Evolutionary conservation across 2,329 filamentous ascomycete genomes (phyloP), one percentile per base, ranked within the genome.

Genomic region (Nemania serpens): DNA sequence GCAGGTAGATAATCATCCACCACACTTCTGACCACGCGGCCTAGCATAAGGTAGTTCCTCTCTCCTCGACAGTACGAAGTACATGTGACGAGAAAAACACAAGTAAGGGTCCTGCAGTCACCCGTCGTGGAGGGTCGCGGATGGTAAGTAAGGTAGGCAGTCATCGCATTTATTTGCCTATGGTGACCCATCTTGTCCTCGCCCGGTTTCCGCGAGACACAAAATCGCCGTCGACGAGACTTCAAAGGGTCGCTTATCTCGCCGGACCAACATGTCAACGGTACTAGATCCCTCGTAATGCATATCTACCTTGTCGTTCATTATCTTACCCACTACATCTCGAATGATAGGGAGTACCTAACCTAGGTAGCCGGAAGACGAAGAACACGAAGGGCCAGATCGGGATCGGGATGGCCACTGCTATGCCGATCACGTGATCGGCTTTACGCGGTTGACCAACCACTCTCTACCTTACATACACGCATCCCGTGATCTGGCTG

Each of bases 381-480:
- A 29, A 3, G 25, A 29, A 3, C 4, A 29, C 33, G 7, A 29
- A 43, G 39, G 33, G n/a, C 42, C 13, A 36, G 20, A 18, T 36
- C 50, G 34, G n/a, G 22, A 17, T 42, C 51, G 58, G 52, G 11
- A 33, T 5, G 15, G 20, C 11, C 42, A 11, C 42, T 11, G 36
- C 61, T 55, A 49, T 22, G 6, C 62, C 62, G 60, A 37, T 65
- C 62, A 65, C 62, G 56, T 65, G 62, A 60, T 37, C 62, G 62
- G 60, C 42, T 22, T 43, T 36, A 54, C 59, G 36, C 36, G 17
- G 39, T 53, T 22, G 41, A 29, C 55, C 59, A 51, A 47, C 45
- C 34, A 53, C 22, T 55, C 18, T 20, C 22, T 45, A 20, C 20
- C 34, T 37, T 37, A 42, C 36, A 34, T 37, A 45, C 17, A 22